Evolutionary conservation across 2,329 filamentous ascomycete species (phyloP).

Genomic region (Alternaria ethzedia): DNA sequence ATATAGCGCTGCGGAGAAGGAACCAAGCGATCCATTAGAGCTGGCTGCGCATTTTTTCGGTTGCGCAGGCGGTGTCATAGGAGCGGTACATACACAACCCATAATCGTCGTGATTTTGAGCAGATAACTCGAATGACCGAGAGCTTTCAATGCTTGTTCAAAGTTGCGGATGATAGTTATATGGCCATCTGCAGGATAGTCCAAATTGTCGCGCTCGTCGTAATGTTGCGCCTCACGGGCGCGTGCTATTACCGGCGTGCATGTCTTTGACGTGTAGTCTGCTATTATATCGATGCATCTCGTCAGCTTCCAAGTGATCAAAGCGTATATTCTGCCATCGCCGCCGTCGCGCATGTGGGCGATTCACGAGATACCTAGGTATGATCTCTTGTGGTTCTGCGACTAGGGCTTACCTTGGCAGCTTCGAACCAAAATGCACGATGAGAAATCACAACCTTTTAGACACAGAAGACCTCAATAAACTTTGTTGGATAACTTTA

Average conservation of each 20-base stretch:
- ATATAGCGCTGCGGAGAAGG: conserved; percentile 67
- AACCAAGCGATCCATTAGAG: conserved; percentile 71
- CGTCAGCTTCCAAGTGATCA: background rate
- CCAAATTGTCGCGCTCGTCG: background rate
- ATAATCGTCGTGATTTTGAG: background rate
- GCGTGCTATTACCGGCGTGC: background rate
- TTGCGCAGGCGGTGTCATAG: conserved; percentile 88
- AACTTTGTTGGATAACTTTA: background rate
- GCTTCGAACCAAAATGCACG: background rate
- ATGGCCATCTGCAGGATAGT: background rate
- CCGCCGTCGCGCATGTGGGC: background rate
- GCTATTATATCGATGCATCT: background rate
- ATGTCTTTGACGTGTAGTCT: background rate
- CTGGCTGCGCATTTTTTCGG: conserved; percentile 69
- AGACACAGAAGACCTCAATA: background rate
- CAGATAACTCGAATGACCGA: background rate
- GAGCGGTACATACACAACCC: conserved; percentile 66
- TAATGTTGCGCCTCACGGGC: background rate
- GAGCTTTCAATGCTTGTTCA: background rate
- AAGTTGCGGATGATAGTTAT: background rate
- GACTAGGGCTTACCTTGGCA: background rate
- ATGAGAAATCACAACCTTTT: background rate
- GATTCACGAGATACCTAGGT: background rate
- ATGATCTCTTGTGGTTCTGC: background rate
- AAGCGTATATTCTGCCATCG: background rate